These are phyloP conservation scores for Euphrasia arctica DNA, from an alignment of 305 asterid species.

Conservation along the genomic window DNA sequence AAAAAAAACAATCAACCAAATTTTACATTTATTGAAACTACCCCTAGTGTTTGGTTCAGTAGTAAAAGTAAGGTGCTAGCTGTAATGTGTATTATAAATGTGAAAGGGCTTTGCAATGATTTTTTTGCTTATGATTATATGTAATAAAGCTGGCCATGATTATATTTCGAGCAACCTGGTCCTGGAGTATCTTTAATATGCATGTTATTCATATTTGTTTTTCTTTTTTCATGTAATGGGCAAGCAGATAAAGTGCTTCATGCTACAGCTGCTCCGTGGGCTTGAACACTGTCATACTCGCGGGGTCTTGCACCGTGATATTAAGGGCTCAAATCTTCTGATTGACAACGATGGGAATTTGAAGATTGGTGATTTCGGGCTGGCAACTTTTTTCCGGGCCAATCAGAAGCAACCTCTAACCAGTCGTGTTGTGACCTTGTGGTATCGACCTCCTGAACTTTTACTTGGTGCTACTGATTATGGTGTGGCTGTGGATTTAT, in stretches of 20 bases:
- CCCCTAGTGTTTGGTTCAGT: no score
- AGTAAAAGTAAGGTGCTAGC: no score
- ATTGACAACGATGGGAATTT: constrained; percentile 64
- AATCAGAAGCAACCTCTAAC: constrained; percentile 72
- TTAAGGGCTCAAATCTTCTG: constrained; percentile 79
- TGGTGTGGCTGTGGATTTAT: constrained; percentile 79
- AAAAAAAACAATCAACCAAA: no score
- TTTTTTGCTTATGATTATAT: neutral
- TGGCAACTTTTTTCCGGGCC: constrained; percentile 64
- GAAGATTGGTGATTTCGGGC: constrained; percentile 88
- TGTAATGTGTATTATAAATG: no score
- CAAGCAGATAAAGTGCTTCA: constrained; percentile 76
- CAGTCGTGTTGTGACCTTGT: constrained; percentile 88
- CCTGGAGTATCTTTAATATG: neutral
- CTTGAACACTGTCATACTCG: constrained; percentile 86
- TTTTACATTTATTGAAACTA: no score
- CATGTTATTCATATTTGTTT: neutral
- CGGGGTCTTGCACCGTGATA: constrained; percentile 84
- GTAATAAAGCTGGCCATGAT: neutral
- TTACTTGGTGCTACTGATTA: constrained; percentile 78
- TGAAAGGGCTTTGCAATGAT: no score
- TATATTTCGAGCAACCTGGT: constrained; percentile 7
- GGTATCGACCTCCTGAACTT: constrained; percentile 94
- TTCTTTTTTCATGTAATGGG: constrained; percentile 18
- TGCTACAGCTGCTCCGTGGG: constrained; percentile 75